Conservation (phyloP, 371 early-diverging fungal species). For the Coemansia linderi region DNA sequence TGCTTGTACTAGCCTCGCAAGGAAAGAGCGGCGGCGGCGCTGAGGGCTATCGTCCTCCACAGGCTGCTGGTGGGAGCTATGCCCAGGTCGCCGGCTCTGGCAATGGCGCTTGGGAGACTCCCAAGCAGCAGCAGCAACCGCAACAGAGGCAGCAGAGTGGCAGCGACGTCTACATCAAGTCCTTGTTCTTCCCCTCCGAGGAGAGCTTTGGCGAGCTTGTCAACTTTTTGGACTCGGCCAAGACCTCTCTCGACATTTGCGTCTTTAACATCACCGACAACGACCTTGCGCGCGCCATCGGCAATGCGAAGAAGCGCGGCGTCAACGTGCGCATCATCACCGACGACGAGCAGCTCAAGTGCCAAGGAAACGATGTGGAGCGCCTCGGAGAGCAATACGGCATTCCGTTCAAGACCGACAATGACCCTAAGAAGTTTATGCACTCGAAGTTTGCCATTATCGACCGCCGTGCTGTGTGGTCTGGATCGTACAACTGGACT, state of each 20-base stretch:
- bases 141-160: conserved; percentile 7
- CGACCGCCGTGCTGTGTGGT: conserved; percentile 53
- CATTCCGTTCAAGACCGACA: conserved; percentile 57
- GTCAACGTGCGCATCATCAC: conserved; percentile 60
- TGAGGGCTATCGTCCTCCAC: conserved; percentile 30
- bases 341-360: conserved; percentile 65
- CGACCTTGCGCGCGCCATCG: conserved; percentile 63
- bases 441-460: conserved; percentile 71
- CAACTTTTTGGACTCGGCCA: conserved; percentile 59
- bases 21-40: neutral
- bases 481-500: conserved; percentile 53
- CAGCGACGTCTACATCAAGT: conserved; percentile 41
- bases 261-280: conserved; percentile 71
- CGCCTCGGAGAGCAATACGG: conserved; percentile 56
- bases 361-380: conserved; percentile 61
- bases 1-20: conserved; percentile 36
- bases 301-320: conserved; percentile 62
- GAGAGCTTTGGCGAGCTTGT: conserved; percentile 62
- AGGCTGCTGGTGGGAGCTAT: conserved; percentile 19
- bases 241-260: conserved; percentile 63
- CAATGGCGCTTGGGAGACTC: conserved; percentile 35
- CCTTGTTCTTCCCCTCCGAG: conserved; percentile 70
- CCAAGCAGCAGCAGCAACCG: conserved; percentile 8
- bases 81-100: conserved; percentile 36
- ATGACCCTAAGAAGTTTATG: conserved; percentile 56